phyloP scores from a whole-genome alignment of 2,329 filamentous ascomycete species.

The Trichocomaceae sp. region DNA sequence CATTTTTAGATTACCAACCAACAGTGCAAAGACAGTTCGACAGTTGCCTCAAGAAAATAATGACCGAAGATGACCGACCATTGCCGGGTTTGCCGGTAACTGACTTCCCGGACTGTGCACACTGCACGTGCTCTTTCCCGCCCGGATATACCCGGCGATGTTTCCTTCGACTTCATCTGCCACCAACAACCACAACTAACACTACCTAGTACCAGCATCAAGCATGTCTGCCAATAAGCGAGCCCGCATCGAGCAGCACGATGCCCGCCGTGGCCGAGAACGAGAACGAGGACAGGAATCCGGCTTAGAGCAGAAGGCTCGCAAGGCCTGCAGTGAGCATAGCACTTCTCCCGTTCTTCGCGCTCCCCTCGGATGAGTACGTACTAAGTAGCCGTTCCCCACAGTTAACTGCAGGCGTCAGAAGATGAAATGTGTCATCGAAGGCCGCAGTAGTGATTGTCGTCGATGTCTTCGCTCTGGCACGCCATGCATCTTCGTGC shows the following conservation, averaged over 20 bases:
- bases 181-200: not conserved
- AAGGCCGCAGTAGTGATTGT: not conserved
- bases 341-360: not conserved
- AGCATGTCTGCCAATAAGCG: constrained; percentile 11
- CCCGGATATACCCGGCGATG: too few relatives aligned
- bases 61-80: constrained; percentile 1
- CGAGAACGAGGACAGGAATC: constrained; percentile 5
- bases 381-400: not conserved
- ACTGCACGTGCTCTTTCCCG: not conserved
- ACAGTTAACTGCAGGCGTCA: constrained; percentile 12
- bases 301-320: constrained; percentile 11
- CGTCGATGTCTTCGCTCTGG: constrained; percentile 11
- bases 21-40: not conserved
- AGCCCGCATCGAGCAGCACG: not conserved
- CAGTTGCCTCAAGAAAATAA: not conserved
- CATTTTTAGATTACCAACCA: not conserved
- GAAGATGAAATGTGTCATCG: constrained; percentile 12
- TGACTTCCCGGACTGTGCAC: not conserved
- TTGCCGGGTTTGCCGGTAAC: not conserved
- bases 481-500: constrained; percentile 12
- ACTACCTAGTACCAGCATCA: too few relatives aligned
- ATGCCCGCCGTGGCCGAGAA: not conserved
- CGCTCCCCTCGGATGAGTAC: not conserved
- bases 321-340: constrained; percentile 13
- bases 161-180: not conserved